phyloP scores from a whole-genome alignment of 1,139 yeast genomes.

The Sugiyamaella xylanicola region DNA sequence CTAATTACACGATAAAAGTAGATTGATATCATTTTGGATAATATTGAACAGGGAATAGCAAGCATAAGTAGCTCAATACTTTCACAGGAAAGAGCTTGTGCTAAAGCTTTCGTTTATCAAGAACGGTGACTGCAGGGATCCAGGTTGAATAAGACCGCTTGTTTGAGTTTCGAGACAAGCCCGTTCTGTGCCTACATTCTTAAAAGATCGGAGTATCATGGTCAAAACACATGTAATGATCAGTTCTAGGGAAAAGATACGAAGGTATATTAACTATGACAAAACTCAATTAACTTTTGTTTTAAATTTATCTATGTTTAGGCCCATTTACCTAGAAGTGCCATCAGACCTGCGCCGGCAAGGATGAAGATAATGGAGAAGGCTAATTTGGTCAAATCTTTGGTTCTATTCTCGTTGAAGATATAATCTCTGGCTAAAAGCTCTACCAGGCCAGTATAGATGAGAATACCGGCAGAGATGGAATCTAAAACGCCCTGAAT shows the following conservation, averaged over 20 bases:
- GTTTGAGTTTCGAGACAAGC: neutral
- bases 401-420: conserved; percentile 45
- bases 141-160: neutral
- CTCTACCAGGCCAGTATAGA: conserved; percentile 82
- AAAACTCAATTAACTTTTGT: neutral
- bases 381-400: conserved; percentile 39
- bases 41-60: too few relatives aligned
- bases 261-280: neutral
- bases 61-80: too few relatives aligned
- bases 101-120: neutral
- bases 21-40: too few relatives aligned
- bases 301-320: conserved; percentile 36
- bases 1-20: too few relatives aligned
- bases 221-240: neutral
- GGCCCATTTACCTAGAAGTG: conserved; percentile 85
- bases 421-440: conserved; percentile 84
- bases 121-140: neutral
- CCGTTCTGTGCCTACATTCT: neutral
- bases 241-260: too few relatives aligned
- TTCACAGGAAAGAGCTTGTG: neutral
- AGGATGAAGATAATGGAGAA: conserved; percentile 48
- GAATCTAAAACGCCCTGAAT: conserved; percentile 80
- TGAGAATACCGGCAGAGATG: conserved; percentile 78
- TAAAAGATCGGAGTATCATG: neutral
- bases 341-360: conserved; percentile 80